Evolutionary conservation across 176 grass and related monocot genomes (phyloP).

Genomic region (Eragrostis nindensis): DNA sequence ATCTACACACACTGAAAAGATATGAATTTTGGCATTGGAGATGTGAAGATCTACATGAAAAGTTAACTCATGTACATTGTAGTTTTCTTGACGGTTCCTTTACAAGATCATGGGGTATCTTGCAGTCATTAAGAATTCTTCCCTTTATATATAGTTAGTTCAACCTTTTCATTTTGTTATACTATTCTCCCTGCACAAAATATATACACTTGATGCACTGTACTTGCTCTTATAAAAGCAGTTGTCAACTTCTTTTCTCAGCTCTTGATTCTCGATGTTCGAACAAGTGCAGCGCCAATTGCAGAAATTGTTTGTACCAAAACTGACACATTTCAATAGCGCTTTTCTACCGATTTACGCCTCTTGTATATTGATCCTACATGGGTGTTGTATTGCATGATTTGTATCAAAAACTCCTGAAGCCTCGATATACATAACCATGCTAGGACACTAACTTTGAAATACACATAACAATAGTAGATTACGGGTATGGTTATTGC

Average conservation of each 20-base stretch:
- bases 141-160: constrained; percentile 13
- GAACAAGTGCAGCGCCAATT: background rate
- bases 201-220: constrained; percentile 9
- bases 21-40: constrained; percentile 37
- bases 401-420: background rate
- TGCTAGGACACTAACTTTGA: background rate
- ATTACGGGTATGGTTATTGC: background rate
- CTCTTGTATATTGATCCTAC: background rate
- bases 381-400: background rate
- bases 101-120: constrained; percentile 35
- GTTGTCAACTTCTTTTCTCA: background rate
- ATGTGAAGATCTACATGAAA: constrained; percentile 25
- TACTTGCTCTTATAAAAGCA: background rate
- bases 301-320: background rate
- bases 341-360: background rate
- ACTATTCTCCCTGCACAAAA: background rate
- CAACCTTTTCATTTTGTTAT: background rate
- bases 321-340: background rate
- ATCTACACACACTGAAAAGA: constrained; percentile 6
- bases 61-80: constrained; percentile 40
- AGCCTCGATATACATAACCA: background rate
- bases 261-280: background rate
- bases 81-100: constrained; percentile 25
- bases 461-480: background rate
- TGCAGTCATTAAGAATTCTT: constrained; percentile 30